These are phyloP conservation scores for Chytriomyces sp. DNA, from an alignment of 192 early-diverging fungal genomes.

Conservation along the genomic window DNA sequence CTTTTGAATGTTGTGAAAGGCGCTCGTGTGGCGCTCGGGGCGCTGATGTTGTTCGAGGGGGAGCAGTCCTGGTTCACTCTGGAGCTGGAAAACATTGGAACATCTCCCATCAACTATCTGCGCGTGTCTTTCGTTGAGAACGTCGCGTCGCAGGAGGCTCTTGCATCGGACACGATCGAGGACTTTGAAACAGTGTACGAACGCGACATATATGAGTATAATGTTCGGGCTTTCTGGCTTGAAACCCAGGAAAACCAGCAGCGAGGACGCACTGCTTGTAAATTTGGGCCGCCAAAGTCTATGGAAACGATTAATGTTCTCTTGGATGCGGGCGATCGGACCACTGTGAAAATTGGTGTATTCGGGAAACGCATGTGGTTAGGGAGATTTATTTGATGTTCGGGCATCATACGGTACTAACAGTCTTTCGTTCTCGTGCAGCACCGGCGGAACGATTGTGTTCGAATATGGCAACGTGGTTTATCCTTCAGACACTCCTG, in stretches of 20 bases:
- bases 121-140: conserved; percentile 50
- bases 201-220: conserved; percentile 68
- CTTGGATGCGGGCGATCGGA: conserved; percentile 54
- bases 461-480: conserved; percentile 68
- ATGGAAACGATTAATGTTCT: conserved; percentile 40
- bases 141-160: conserved; percentile 9
- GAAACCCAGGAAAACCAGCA: conserved; percentile 17
- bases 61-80: conserved; percentile 69
- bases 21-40: conserved; percentile 59
- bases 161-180: conserved; percentile 52
- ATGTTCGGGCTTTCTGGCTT: conserved; percentile 51
- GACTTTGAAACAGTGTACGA: conserved; percentile 74
- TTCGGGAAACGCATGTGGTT: conserved; percentile 76
- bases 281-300: conserved; percentile 23
- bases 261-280: conserved; percentile 12
- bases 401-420: conserved; percentile 18
- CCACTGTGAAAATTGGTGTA: conserved; percentile 61
- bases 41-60: conserved; percentile 82
- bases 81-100: conserved; percentile 75
- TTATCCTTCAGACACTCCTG: background rate
- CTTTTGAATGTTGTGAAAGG: conserved; percentile 63
- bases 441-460: conserved; percentile 69
- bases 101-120: conserved; percentile 70
- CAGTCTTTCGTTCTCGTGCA: conserved; percentile 7
- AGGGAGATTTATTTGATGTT: conserved; percentile 8